Percentiles rank a stretch among this genome's conserved stretches.
These are phyloP conservation scores for Nannizzia gypsea DNA, from an alignment of 2,329 filamentous ascomycete species.

Conservation along the genomic window DNA sequence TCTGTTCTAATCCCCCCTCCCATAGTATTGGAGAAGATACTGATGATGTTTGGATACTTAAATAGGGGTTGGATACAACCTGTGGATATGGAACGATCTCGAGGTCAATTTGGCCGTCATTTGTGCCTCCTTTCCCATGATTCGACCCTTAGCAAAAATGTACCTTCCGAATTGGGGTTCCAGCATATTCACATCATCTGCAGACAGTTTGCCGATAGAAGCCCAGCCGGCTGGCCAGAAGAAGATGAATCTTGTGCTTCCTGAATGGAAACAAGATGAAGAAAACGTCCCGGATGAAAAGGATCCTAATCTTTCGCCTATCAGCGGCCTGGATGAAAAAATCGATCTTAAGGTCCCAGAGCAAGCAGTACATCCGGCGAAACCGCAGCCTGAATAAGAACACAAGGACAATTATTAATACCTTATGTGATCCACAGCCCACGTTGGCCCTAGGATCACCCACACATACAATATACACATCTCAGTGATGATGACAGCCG, in stretches of 20 bases:
- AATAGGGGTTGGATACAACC: constrained; percentile 14
- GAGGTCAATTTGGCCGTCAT: constrained; percentile 18
- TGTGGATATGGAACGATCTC: constrained; percentile 15
- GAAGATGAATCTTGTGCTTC: background rate
- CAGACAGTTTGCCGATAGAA: constrained; percentile 1
- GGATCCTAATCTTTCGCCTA: background rate
- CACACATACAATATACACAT: background rate
- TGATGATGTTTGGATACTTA: background rate
- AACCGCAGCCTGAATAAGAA: background rate
- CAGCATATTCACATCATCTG: background rate
- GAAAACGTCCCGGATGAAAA: background rate
- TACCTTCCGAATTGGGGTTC: constrained; percentile 9
- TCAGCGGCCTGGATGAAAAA: background rate
- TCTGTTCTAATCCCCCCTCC: background rate
- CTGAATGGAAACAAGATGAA: background rate
- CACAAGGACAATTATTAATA: too few species aligned
- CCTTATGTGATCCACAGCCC: background rate
- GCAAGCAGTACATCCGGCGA: background rate
- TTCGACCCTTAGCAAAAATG: constrained; percentile 13
- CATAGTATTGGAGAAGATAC: background rate
- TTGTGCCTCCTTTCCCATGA: constrained; percentile 16
- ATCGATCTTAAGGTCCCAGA: background rate
- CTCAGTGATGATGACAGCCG: background rate
- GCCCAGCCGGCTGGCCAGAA: background rate
- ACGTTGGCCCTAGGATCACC: too few species aligned